Evolutionary conservation across 345 rosid genomes (phyloP).

Genomic region (Pistacia atlantica): DNA sequence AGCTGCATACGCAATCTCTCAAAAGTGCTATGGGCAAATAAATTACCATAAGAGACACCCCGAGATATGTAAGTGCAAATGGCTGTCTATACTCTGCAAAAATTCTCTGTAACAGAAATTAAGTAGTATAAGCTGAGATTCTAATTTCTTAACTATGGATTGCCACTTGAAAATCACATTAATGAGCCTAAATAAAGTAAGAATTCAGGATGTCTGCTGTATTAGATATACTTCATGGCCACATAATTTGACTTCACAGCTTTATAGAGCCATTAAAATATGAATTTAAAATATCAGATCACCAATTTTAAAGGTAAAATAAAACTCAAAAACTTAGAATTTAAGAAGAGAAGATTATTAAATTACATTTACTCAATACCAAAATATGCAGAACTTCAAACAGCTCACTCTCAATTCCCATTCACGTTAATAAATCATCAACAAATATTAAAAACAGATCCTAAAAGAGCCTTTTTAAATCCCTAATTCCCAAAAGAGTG

Average conservation of each 20-base stretch:
- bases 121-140: not conserved
- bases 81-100: slow-evolving; percentile 59
- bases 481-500: not conserved
- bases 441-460: not conserved
- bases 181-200: not conserved
- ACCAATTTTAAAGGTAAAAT: not conserved
- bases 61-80: slow-evolving; percentile 61
- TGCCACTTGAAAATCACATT: not conserved
- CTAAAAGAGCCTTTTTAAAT: too few species aligned
- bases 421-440: not conserved
- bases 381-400: not conserved
- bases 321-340: too few species aligned
- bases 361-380: too few species aligned
- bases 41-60: slow-evolving; percentile 67
- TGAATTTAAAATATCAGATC: not conserved
- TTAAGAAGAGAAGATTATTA: too few species aligned
- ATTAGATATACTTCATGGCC: not conserved
- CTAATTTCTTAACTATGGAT: not conserved
- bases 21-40: slow-evolving; percentile 50
- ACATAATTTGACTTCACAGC: not conserved
- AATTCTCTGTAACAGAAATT: slow-evolving; percentile 43
- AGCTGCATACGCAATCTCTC: slow-evolving; percentile 47
- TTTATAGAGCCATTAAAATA: not conserved
- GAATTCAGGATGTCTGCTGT: not conserved
- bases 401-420: not conserved